Base-by-base conservation (phyloP, 441 rosid species). In the Melianthus villosus region DNA sequence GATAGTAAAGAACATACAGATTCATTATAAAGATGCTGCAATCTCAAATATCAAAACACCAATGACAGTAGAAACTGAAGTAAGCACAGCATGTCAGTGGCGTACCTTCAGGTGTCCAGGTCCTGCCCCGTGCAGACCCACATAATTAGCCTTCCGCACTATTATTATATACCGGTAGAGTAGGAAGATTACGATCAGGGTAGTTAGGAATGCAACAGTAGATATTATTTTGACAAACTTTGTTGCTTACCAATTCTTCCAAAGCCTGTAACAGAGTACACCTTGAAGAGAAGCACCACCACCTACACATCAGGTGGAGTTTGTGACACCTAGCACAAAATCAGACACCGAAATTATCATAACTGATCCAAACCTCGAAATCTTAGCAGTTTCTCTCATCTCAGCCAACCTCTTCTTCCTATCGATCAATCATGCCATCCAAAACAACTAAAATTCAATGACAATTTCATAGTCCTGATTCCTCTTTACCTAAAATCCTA, bases 41-140 rank as follows among this genome's bases (percentile, higher is more conserved):
- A n/a, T n/a, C n/a, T n/a, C n/a, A n/a, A n/a, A n/a, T n/a, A n/a
- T n/a, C n/a, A n/a, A n/a, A n/a, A n/a, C n/a, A n/a, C n/a, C n/a
- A n/a, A n/a, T n/a, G n/a, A n/a, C n/a, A n/a, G n/a, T n/a, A n/a
- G n/a, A n/a, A n/a, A n/a, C n/a, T n/a, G n/a, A n/a, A n/a, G n/a
- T n/a, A n/a, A n/a, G n/a, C n/a, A n/a, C n/a, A n/a, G n/a, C n/a
- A n/a, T n/a, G n/a, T n/a, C n/a, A n/a, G n/a, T n/a, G n/a, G n/a
- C n/a, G n/a, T 66, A 85, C 99, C 83, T 72, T 91, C 99, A 14
- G 94, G 77, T 3, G 95, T 78, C 72, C 93, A 91, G 57, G 92
- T 66, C 45, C 91, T 63, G 64, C 96, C 96, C 56, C 76, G 48
- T 57, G 73, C 54, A 71, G 22, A n/a, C 96, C 96, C 8, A 80